Evolutionary conservation across 805 yeast genomes (phyloP).

Genomic region (Candida hungchunana): DNA sequence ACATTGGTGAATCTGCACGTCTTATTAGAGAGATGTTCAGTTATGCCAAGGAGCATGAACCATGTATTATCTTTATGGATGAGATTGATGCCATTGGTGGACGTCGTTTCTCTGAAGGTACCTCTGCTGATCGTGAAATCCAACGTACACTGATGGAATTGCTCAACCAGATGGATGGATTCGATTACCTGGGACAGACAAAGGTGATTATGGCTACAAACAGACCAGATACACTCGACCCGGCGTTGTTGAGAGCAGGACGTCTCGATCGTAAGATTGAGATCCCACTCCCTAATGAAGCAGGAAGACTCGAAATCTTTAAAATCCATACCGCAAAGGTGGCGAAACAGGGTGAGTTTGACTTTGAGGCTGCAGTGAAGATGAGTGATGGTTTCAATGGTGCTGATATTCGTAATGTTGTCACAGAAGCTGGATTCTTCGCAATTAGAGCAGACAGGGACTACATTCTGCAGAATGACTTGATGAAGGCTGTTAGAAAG

Average conservation of each 20-base stretch:
- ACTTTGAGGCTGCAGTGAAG: slow-evolving; percentile 93
- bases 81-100: slow-evolving; percentile 99
- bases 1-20: slow-evolving; percentile 96
- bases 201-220: slow-evolving; percentile 99
- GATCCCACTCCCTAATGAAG: slow-evolving; percentile 93
- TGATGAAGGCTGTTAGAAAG: slow-evolving; percentile 97
- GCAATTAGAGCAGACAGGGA: slow-evolving; percentile 98
- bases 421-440: slow-evolving; percentile 98
- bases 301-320: slow-evolving; percentile 88
- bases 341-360: slow-evolving; percentile 90
- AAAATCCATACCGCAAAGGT: slow-evolving; percentile 88
- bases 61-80: slow-evolving; percentile 97
- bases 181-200: slow-evolving; percentile 93
- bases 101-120: slow-evolving; percentile 94
- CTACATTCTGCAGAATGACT: slow-evolving; percentile 85
- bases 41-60: slow-evolving; percentile 96
- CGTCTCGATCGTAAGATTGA: slow-evolving; percentile 95
- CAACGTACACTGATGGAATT: slow-evolving; percentile 97
- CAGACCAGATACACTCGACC: slow-evolving; percentile 96
- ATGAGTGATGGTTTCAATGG: slow-evolving; percentile 99
- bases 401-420: slow-evolving; percentile 94
- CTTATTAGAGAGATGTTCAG: slow-evolving; percentile 97
- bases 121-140: slow-evolving; percentile 97
- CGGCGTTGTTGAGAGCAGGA: slow-evolving; percentile 96
- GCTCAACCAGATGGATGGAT: slow-evolving; percentile 97